Base-by-base conservation (phyloP, 805 yeast genomes). In the Brettanomyces sp. region DNA sequence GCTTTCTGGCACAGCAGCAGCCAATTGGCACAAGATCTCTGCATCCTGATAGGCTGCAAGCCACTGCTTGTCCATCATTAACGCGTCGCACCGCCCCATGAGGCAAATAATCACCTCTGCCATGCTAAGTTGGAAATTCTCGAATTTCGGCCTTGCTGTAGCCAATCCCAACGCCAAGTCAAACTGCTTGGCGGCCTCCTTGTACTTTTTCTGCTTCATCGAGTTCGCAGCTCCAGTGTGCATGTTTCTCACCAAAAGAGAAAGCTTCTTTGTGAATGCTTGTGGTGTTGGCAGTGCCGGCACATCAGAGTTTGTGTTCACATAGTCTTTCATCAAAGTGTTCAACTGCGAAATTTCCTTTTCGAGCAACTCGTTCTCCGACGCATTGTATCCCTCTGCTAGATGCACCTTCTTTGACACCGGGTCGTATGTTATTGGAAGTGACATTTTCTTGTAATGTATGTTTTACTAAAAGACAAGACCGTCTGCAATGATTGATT, bases 61-160 rank as follows among this genome's bases (percentile, higher is more conserved):
- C 58, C 69, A 78, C 45, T 77, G 69, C 37, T 75, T 71, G 44
- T 70, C 64, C 59, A 79, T 69, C 57, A 83, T 65, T 52, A 76
- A 70, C 0, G 89, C 80, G 56, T 85, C 95, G 24, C 86, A 75
- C 51, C 90, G 71, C 43, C 85, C 80, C 70, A 80, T 79, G 45
- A 85, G 63, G 58, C 84, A 76, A 53, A 80, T 72, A 39, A 77
- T 72, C 43, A 82, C 62, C 59, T 85, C 93, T 59, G 80, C 85
- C 43, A 84, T 60, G 25, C 85, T 82, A 13, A 82, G 72, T 50
- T 79, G 88, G 60, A 85, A 85, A 4, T 83, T 69, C 57, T 85
- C 93, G 66, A 82, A 83, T 58, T 82, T 80, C 38, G 82, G 75
- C 62, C 93, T 73, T 54, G 82, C 79, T 41, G 70, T 61, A 13